Evolutionary conservation across 306 rosid species (phyloP).

Genomic region (Sicyos edulis): DNA sequence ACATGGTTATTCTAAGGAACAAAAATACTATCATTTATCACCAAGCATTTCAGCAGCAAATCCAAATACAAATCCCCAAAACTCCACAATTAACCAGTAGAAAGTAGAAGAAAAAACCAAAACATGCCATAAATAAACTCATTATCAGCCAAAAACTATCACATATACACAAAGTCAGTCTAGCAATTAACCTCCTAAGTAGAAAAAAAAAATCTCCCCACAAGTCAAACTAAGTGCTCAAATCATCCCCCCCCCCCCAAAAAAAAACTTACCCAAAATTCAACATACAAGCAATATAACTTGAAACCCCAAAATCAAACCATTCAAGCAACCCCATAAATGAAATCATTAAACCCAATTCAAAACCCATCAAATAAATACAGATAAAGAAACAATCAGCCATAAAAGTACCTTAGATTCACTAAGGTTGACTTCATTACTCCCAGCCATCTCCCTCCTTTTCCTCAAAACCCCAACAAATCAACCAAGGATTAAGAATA

Average conservation of each 20-base stretch:
- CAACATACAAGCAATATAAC: slow-evolving; percentile 17
- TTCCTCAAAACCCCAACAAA: too few relatives aligned
- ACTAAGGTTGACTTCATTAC: slow-evolving; percentile 65
- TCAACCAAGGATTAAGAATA: too few relatives aligned
- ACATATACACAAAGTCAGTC: background rate
- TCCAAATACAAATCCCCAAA: background rate
- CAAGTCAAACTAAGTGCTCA: slow-evolving; percentile 15
- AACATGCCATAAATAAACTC: background rate
- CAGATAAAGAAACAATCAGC: background rate
- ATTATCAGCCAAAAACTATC: background rate
- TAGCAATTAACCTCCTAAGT: too few relatives aligned
- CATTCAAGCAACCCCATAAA: slow-evolving; percentile 15
- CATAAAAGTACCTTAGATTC: slow-evolving; percentile 41
- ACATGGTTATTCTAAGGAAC: background rate
- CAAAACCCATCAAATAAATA: background rate
- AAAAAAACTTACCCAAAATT: slow-evolving; percentile 4
- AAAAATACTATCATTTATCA: background rate
- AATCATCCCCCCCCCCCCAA: slow-evolving; percentile 30
- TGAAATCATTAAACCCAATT: slow-evolving; percentile 11
- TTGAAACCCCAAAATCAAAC: slow-evolving; percentile 10
- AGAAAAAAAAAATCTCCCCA: background rate
- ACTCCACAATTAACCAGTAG: background rate
- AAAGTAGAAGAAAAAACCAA: background rate
- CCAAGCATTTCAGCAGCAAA: slow-evolving; percentile 5
- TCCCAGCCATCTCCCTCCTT: slow-evolving; percentile 39